phyloP scores from a whole-genome alignment of 345 rosid genomes.

The Toxicodendron radicans region DNA sequence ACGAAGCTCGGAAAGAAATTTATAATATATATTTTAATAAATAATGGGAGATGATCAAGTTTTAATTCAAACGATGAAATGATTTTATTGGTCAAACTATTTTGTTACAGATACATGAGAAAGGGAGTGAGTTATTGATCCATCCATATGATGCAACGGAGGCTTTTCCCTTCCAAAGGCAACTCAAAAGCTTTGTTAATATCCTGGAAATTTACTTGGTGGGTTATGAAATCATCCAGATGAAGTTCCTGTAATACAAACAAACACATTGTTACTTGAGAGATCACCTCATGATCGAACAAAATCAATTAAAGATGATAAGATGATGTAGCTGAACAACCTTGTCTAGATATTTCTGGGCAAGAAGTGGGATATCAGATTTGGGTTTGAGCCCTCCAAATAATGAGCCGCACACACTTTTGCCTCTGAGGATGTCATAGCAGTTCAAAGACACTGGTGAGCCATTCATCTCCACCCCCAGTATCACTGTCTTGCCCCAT shows the following conservation, averaged over 20 bases:
- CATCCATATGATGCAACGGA: conserved; percentile 63
- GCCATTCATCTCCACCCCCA: conserved; percentile 47
- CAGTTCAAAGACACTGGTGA: conserved; percentile 33
- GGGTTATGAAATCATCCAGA: conserved; percentile 46
- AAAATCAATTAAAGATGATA: neutral
- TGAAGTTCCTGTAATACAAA: conserved; percentile 44
- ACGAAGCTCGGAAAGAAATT: too few species aligned
- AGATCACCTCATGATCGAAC: neutral
- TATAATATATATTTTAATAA: too few species aligned
- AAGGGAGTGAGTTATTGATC: conserved; percentile 13
- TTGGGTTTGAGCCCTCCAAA: conserved; percentile 69
- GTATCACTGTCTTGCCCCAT: conserved; percentile 62
- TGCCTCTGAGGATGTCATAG: conserved; percentile 44
- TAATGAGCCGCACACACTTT: conserved; percentile 41
- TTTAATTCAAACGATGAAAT: too few species aligned
- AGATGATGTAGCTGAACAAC: too few species aligned
- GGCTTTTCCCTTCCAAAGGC: conserved; percentile 43
- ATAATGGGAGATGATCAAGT: too few species aligned
- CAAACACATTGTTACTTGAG: too few species aligned
- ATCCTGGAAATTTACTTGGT: conserved; percentile 47
- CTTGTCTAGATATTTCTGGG: conserved; percentile 39
- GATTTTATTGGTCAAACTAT: too few species aligned
- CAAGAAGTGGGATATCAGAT: conserved; percentile 48
- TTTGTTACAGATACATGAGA: too few species aligned
- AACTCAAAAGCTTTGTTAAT: conserved; percentile 65